Conservation (phyloP, 1,284 basidiomycete genomes). For the Apiotrichum siamense region DNA sequence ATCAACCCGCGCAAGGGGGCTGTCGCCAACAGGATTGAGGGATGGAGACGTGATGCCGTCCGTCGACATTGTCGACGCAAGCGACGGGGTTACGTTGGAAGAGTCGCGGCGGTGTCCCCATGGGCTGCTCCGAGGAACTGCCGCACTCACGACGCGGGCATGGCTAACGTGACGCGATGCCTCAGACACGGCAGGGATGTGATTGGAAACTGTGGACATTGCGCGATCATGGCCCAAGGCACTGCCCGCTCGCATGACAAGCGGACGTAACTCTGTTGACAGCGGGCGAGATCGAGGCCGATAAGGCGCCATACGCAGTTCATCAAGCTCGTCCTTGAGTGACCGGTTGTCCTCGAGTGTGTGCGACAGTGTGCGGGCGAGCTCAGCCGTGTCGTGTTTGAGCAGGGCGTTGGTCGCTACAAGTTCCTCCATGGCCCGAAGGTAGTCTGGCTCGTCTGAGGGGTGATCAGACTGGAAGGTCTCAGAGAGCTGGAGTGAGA, state of each 20-base stretch:
- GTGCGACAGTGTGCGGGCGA: slow-evolving; percentile 64
- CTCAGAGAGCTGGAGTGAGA: slow-evolving; percentile 25
- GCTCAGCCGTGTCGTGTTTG: slow-evolving; percentile 71
- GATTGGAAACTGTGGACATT: background rate
- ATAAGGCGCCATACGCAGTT: slow-evolving; percentile 49
- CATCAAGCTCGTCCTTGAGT: slow-evolving; percentile 67
- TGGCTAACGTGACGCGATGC: background rate
- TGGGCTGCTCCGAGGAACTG: slow-evolving; percentile 4
- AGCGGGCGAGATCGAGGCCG: background rate
- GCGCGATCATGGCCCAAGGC: background rate
- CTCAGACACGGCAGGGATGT: background rate
- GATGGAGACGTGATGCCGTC: background rate
- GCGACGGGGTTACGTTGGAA: slow-evolving; percentile 37
- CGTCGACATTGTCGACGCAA: background rate
- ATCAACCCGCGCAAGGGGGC: slow-evolving; percentile 3
- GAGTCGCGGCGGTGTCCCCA: slow-evolving; percentile 34
- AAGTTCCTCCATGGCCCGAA: slow-evolving; percentile 65
- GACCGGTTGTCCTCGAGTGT: slow-evolving; percentile 67
- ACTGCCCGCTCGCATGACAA: background rate
- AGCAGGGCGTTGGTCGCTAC: slow-evolving; percentile 75
- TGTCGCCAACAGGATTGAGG: background rate
- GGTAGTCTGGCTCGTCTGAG: slow-evolving; percentile 41
- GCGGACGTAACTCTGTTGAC: background rate
- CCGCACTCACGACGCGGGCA: slow-evolving; percentile 15
- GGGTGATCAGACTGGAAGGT: slow-evolving; percentile 33